Evolutionary conservation across 2,329 filamentous ascomycete species (phyloP).

Genomic region (Penicillium sp.): DNA sequence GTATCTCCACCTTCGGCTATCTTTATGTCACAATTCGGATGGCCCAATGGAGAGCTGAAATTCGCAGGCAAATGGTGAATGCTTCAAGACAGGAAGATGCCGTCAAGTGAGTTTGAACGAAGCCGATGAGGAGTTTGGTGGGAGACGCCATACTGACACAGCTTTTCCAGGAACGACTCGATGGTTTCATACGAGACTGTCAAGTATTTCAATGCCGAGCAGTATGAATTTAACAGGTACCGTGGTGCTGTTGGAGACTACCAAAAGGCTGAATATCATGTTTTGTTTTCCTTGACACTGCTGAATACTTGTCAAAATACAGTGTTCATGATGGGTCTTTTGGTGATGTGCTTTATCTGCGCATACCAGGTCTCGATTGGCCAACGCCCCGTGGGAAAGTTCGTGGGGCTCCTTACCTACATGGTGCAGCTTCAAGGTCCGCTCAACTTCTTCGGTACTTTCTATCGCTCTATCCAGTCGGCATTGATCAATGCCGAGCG

Average conservation of each 20-base stretch:
- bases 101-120: slow-evolving; percentile 65
- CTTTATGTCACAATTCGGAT: slow-evolving; percentile 95
- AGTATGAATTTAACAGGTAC: slow-evolving; percentile 75
- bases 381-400: slow-evolving; percentile 66
- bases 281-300: slow-evolving; percentile 72
- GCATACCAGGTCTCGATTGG: slow-evolving; percentile 75
- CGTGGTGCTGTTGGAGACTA: slow-evolving; percentile 69
- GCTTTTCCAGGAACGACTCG: slow-evolving; percentile 71
- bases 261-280: slow-evolving; percentile 73
- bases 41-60: slow-evolving; percentile 88
- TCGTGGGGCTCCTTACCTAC: slow-evolving; percentile 73
- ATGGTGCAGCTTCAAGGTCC: slow-evolving; percentile 78
- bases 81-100: slow-evolving; percentile 93
- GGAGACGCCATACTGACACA: neutral
- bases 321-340: slow-evolving; percentile 75
- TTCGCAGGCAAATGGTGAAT: slow-evolving; percentile 91
- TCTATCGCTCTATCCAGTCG: slow-evolving; percentile 93
- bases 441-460: slow-evolving; percentile 87
- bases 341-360: slow-evolving; percentile 71
- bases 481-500: slow-evolving; percentile 97
- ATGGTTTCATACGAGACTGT: slow-evolving; percentile 98
- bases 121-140: neutral
- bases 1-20: slow-evolving; percentile 92
- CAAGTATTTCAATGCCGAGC: slow-evolving; percentile 85
- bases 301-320: slow-evolving; percentile 81